Percentiles rank a stretch among this genome's conserved stretches.
Conservation (phyloP, 2,329 filamentous ascomycete genomes). For the Aspergillus costaricaensis region DNA sequence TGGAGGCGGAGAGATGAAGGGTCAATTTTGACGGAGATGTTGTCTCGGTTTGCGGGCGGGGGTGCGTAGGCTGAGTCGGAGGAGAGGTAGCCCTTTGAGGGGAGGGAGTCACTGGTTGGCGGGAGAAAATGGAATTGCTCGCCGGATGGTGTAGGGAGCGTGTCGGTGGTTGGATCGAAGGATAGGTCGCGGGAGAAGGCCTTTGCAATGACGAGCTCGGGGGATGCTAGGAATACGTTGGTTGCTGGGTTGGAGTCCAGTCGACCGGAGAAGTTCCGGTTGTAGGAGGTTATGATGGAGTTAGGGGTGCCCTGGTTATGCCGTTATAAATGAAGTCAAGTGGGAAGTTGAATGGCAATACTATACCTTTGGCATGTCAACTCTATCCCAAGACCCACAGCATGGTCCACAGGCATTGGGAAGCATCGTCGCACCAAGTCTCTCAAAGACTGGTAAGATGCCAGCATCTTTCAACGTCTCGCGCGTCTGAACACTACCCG, state of each 20-base stretch:
- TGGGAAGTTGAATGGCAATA: background rate
- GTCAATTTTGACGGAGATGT: background rate
- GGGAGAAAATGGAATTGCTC: background rate
- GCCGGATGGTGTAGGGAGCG: background rate
- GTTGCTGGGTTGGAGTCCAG: background rate
- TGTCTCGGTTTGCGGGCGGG: background rate
- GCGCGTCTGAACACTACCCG: background rate
- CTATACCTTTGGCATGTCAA: background rate
- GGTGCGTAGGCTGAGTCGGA: background rate
- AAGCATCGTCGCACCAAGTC: background rate
- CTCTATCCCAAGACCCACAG: background rate
- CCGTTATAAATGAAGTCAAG: background rate
- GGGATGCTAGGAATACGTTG: background rate
- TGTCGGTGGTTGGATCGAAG: background rate
- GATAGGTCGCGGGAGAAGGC: background rate
- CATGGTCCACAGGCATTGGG: background rate
- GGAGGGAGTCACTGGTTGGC: background rate
- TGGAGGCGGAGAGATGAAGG: background rate
- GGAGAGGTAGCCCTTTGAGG: background rate
- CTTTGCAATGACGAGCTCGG: background rate
- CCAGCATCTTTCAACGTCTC: background rate
- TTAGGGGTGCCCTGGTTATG: background rate
- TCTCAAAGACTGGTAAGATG: background rate
- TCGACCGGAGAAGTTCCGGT: background rate
- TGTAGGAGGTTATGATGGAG: background rate